phyloP scores from a whole-genome alignment of 495 filamentous ascomycete species.

The Pyrenopolyporus hunteri region DNA sequence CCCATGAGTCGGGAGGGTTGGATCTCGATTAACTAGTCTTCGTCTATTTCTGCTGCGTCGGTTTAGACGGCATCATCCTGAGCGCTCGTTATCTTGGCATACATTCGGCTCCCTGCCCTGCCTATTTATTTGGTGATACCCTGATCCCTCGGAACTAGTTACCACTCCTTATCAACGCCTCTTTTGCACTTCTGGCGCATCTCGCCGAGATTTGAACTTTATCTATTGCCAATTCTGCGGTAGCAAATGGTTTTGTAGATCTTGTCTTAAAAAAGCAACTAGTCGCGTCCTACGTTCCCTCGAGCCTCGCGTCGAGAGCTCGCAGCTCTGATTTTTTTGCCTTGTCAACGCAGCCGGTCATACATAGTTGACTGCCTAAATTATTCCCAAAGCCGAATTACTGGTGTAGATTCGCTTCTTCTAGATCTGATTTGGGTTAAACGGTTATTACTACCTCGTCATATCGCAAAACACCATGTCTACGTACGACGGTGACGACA shows the following conservation, averaged over 20 bases:
- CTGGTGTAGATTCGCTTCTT: not conserved
- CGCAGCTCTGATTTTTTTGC: slow-evolving; percentile 1
- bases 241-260: not conserved
- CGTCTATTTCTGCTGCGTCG: not conserved
- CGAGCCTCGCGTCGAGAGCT: slow-evolving; percentile 7
- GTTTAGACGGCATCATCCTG: not conserved
- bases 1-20: slow-evolving; percentile 10
- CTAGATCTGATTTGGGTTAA: not conserved
- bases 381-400: not conserved
- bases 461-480: slow-evolving; percentile 33
- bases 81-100: slow-evolving; percentile 26
- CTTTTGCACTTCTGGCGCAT: slow-evolving; percentile 21
- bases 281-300: slow-evolving; percentile 13
- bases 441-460: not conserved
- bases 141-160: slow-evolving; percentile 14
- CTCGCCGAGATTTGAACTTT: slow-evolving; percentile 29
- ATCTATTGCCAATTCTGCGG: slow-evolving; percentile 5
- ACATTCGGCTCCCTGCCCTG: slow-evolving; percentile 25
- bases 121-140: slow-evolving; percentile 26
- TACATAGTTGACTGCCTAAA: slow-evolving; percentile 5
- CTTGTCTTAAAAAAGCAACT: slow-evolving; percentile 17
- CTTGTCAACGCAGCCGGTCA: slow-evolving; percentile 25
- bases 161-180: slow-evolving; percentile 14
- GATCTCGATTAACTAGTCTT: slow-evolving; percentile 12
- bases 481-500: slow-evolving; percentile 39